A percentile compares a stretch with the other conserved stretches of the same genome.
These are phyloP conservation scores for Chenopodium berlandieri DNA, from an alignment of 148 eudicot species.

Conservation along the genomic window DNA sequence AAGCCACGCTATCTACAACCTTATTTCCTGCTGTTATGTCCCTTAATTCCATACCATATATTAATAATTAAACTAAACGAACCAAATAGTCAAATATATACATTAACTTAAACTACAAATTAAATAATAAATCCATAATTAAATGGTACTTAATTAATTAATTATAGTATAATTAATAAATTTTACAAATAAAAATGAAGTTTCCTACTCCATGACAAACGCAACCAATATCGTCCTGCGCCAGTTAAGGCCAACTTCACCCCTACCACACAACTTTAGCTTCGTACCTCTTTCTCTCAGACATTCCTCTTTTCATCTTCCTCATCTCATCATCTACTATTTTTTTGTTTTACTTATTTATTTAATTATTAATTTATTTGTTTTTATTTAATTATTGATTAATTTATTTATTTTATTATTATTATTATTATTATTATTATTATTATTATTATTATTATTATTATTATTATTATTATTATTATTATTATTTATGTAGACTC, in stretches of 20 bases:
- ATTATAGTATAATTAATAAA: neutral
- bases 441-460: too few relatives aligned
- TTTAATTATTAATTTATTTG: too few relatives aligned
- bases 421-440: too few relatives aligned
- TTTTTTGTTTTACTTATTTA: neutral
- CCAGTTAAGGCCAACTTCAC: conserved; percentile 11
- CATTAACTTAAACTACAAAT: conserved; percentile 2
- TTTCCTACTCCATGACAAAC: conserved; percentile 25
- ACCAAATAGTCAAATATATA: conserved; percentile 8
- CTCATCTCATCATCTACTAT: neutral
- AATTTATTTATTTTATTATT: too few relatives aligned
- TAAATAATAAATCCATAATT: conserved; percentile 1
- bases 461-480: too few relatives aligned
- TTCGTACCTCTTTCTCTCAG: conserved; percentile 4
- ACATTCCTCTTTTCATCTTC: conserved; percentile 15
- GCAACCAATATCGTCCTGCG: neutral
- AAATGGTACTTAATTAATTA: neutral
- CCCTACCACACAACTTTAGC: neutral
- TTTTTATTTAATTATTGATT: too few relatives aligned
- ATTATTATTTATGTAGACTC: neutral
- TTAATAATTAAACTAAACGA: neutral
- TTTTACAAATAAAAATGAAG: conserved; percentile 2
- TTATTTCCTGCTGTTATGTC: conserved; percentile 17
- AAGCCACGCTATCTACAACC: conserved; percentile 16
- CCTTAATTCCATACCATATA: neutral